Evolutionary conservation across 169 alveolate species (phyloP), one percentile per base, ranked within the genome.

Genomic region (Plasmodium gaboni): DNA sequence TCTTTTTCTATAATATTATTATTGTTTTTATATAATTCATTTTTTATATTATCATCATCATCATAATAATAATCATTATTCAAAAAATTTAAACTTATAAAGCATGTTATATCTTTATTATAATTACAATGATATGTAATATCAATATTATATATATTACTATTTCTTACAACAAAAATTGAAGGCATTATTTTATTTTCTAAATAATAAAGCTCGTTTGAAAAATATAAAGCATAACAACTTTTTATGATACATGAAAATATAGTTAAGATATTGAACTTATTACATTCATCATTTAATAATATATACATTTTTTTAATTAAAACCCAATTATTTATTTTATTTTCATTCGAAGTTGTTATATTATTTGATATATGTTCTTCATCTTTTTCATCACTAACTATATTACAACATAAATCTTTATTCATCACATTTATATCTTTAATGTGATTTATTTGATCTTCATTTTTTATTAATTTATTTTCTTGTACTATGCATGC

Each of bases 211-310:
- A 86, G 38, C 24, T 86, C 92, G 7, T n/a, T 71, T 28, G 48
- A 70, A 38, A 86, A 50, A 60, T 59, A 19, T 6, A 57, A 26
- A 71, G 28, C 55, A 5, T 55, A 71, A 38, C 59, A 70, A 17
- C 48, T 59, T 71, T 86, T 86, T 22, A 63, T 86, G 19, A 86
- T 50, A 17, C 70, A 28, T 44, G 87, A 59, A 71, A 86, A 86
- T 9, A 86, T 19, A 65, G 57, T 9, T 38, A 86, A 51, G 42
- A 86, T 86, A 44, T 57, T 86, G 17, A 19, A 2, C 15, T 38
- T 8, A 44, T 78, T 59, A 26, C 6, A 44, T 51, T 86, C 76
- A 19, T 63, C 92, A 10, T 86, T 86, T 10, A 86, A n/a, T 15
- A 86, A 17, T 28, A 86, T n/a, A 53, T 71, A 59, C n/a, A 86